A percentile compares a stretch with the other conserved stretches of the same genome.
These are phyloP conservation scores for Geranomyces variabilis DNA, from an alignment of 192 early-diverging fungal genomes.

Conservation along the genomic window DNA sequence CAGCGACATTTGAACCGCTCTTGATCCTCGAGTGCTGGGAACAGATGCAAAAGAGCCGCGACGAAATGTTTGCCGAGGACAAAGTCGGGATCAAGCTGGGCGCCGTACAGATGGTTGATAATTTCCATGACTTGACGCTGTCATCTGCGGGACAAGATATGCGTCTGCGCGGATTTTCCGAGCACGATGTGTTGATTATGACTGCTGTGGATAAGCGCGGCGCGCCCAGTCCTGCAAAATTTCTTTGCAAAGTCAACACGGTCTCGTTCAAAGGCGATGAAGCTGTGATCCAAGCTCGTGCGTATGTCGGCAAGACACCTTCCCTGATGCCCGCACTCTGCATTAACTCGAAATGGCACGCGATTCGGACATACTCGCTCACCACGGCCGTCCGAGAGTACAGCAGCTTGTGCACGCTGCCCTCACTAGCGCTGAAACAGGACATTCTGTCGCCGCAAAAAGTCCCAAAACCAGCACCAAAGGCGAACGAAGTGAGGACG, in stretches of 20 bases:
- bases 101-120: conserved; percentile 62
- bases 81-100: conserved; percentile 45
- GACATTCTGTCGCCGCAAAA: conserved; percentile 68
- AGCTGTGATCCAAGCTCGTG: conserved; percentile 50
- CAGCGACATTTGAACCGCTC: conserved; percentile 74
- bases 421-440: conserved; percentile 58
- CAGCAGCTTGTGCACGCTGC: conserved; percentile 68
- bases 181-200: conserved; percentile 70
- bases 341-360: conserved; percentile 41
- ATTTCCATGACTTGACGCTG: conserved; percentile 74
- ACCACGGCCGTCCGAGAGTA: conserved; percentile 86
- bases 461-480: conserved; percentile 22
- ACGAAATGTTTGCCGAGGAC: conserved; percentile 60
- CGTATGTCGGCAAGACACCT: conserved; percentile 47
- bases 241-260: conserved; percentile 61
- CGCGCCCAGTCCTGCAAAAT: conserved; percentile 28
- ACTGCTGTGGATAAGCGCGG: conserved; percentile 17
- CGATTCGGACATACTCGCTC: conserved; percentile 58
- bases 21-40: conserved; percentile 85
- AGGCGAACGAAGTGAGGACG: conserved; percentile 39
- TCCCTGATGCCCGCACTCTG: conserved; percentile 38
- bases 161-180: conserved; percentile 40
- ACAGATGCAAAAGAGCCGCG: conserved; percentile 72
- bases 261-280: conserved; percentile 48
- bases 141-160: conserved; percentile 44